Conservation (phyloP, 208 protist genomes). For the Leishmania lainsoni region DNA sequence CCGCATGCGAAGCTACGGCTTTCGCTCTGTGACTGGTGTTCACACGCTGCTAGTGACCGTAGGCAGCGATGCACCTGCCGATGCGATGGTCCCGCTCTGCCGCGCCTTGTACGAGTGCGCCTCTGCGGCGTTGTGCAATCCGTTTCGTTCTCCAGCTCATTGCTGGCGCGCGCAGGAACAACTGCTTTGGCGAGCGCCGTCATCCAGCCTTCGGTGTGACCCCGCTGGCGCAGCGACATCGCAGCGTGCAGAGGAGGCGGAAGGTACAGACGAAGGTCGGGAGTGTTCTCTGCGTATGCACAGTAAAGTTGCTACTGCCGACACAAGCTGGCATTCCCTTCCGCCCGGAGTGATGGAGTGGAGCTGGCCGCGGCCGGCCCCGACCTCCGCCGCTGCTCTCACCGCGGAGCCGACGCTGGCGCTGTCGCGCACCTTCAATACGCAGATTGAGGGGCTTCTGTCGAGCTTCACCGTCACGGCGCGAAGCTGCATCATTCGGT, state of each 20-base stretch:
- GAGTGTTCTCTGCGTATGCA: neutral
- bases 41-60: conserved; percentile 73
- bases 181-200: conserved; percentile 29
- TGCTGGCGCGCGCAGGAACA: conserved; percentile 46
- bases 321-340: conserved; percentile 1
- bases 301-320: neutral
- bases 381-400: conserved; percentile 23
- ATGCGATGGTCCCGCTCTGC: conserved; percentile 86
- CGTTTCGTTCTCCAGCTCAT: conserved; percentile 57
- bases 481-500: conserved; percentile 61
- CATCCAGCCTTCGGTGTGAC: neutral
- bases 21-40: conserved; percentile 76
- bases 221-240: neutral
- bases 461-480: conserved; percentile 68
- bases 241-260: neutral
- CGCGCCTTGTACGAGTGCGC: conserved; percentile 77
- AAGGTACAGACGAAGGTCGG: conserved; percentile 7
- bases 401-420: conserved; percentile 56
- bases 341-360: conserved; percentile 33
- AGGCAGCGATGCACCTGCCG: conserved; percentile 53
- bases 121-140: conserved; percentile 75
- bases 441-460: conserved; percentile 57
- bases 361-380: conserved; percentile 43
- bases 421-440: conserved; percentile 58
- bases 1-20: conserved; percentile 75